A percentile compares a stretch with the other conserved stretches of the same genome.
These are phyloP conservation scores for Gaillardinia entomophila DNA, from an alignment of 805 yeast species.

Conservation along the genomic window DNA sequence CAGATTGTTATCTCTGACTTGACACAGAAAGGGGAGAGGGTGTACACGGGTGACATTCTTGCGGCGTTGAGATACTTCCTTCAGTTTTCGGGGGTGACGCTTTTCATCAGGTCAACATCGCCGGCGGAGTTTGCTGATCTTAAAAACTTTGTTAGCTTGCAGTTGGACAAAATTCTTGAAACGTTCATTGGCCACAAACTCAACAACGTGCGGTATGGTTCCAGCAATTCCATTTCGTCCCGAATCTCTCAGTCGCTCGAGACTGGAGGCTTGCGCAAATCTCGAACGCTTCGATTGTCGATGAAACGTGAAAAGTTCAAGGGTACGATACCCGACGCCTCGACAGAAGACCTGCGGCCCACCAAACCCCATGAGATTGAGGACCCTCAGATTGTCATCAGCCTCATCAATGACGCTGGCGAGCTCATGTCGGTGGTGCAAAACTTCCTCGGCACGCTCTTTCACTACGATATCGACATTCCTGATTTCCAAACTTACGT, in stretches of 20 bases:
- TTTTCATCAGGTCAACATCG: slow-evolving; percentile 53
- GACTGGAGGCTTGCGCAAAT: slow-evolving; percentile 13
- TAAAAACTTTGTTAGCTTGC: slow-evolving; percentile 33
- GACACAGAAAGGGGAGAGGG: slow-evolving; percentile 17
- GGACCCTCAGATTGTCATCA: slow-evolving; percentile 28
- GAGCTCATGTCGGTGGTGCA: slow-evolving; percentile 33
- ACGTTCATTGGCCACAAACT: slow-evolving; percentile 15
- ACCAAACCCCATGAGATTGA: slow-evolving; percentile 16
- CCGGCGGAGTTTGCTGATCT: slow-evolving; percentile 42
- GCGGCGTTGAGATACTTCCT: slow-evolving; percentile 21
- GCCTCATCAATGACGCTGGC: slow-evolving; percentile 29
- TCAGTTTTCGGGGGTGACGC: slow-evolving; percentile 28
- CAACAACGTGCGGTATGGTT: slow-evolving; percentile 9
- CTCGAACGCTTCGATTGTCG: slow-evolving; percentile 25
- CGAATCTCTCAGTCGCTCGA: slow-evolving; percentile 8
- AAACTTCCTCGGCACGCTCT: slow-evolving; percentile 33
- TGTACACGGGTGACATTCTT: slow-evolving; percentile 16
- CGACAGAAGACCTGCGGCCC: slow-evolving; percentile 2
- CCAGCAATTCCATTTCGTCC: slow-evolving; percentile 8
- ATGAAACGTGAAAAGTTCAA: slow-evolving; percentile 22
- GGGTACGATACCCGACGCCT: slow-evolving; percentile 4
- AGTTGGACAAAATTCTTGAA: slow-evolving; percentile 23
- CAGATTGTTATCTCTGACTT: slow-evolving; percentile 36
- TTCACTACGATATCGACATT: slow-evolving; percentile 32
- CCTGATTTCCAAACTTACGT: slow-evolving; percentile 26